Evolutionary conservation across 83 land plant genomes (phyloP), one percentile per base, ranked within the genome.

Genomic region (Diphasiastrum complanatum): DNA sequence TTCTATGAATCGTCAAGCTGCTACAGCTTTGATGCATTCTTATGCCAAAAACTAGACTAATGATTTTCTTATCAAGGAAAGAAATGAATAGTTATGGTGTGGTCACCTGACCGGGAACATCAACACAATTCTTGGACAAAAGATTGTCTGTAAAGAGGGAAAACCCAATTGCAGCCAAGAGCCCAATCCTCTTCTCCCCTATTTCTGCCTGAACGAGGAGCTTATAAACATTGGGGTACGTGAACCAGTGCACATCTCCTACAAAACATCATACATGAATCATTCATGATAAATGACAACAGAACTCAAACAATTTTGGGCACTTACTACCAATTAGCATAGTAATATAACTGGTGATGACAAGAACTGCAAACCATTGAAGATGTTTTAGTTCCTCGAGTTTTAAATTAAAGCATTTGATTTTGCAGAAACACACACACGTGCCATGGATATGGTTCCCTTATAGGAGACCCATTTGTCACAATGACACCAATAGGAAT

Each of bases 111-210:
- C 61, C 69, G 22, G 46, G 58, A 14, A 63, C 37, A 51, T 18
- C 27, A 31, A 69, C 30, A 30, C 56, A 40, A 50, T 49, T 50
- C 46, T 61, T 50, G 57, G 45, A 49, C 33, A 40, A 37, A 32
- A 69, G 61, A 29, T 53, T 51, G 11, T 28, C 30, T 27, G 68
- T 51, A 38, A 63, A 53, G 61, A 63, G 56, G n/a, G 68, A 71
- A 32, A 64, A 63, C 4, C 68, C 74, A 54, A 52, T 31, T 56
- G 47, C 35, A 32, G 74, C 74, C 69, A 71, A 22, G 3, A 68
- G 68, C 23, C 74, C 74, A 54, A 71, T 38, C 10, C 74, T 68
- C 57, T 35, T 38, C 2, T 35, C 33, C 25, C 36, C 37, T 20
- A 30, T 19, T 22, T 61, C 65, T 8, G 41, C 32, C 20, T 46